Evolutionary conservation across 108 stramenopile genomes (phyloP).

Genomic region (Asterionellopsis glacialis): DNA sequence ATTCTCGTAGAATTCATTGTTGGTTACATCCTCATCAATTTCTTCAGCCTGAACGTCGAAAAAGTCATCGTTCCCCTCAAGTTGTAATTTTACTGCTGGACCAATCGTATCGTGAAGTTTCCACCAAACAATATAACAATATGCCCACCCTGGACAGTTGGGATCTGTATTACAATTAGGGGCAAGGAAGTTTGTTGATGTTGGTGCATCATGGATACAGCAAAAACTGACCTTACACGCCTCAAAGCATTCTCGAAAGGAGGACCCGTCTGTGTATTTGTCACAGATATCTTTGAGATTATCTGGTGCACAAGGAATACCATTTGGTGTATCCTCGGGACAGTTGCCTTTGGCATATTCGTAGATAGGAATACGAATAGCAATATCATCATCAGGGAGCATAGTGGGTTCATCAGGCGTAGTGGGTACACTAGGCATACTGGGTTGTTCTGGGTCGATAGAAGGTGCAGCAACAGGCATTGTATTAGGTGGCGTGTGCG

Average conservation of each 20-base stretch:
- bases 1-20: background rate
- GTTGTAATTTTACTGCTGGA: slow-evolving; percentile 37
- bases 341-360: slow-evolving; percentile 29
- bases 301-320: slow-evolving; percentile 10
- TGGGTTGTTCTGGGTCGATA: background rate
- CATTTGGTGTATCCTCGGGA: slow-evolving; percentile 2
- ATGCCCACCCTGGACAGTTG: slow-evolving; percentile 42
- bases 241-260: slow-evolving; percentile 42
- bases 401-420: background rate
- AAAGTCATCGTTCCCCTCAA: slow-evolving; percentile 28
- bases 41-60: slow-evolving; percentile 4
- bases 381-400: slow-evolving; percentile 1
- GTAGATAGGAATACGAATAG: slow-evolving; percentile 14
- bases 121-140: slow-evolving; percentile 63
- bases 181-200: slow-evolving; percentile 15
- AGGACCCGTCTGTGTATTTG: slow-evolving; percentile 27
- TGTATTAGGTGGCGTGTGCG: background rate
- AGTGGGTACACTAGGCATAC: too few species aligned
- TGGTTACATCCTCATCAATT: background rate
- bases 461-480: slow-evolving; percentile 1
- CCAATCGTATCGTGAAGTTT: slow-evolving; percentile 50
- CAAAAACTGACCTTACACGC: slow-evolving; percentile 57
- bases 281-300: slow-evolving; percentile 33
- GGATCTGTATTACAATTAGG: slow-evolving; percentile 30
- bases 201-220: slow-evolving; percentile 39